Evolutionary conservation across 1,284 basidiomycete genomes (phyloP).

Genomic region (Naganishia albida): DNA sequence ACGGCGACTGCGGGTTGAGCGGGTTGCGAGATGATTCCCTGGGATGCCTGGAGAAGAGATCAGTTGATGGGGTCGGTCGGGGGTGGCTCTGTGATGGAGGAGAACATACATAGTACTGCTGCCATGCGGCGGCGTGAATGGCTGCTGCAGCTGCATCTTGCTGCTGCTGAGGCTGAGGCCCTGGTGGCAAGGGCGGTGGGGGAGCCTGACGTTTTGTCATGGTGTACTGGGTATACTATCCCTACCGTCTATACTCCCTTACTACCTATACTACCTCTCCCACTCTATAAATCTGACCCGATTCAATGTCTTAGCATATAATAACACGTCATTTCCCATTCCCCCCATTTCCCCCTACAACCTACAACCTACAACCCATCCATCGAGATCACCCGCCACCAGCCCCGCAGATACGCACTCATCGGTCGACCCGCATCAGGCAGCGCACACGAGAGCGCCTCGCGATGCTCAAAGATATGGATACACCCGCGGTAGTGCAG

Average conservation of each 20-base stretch:
- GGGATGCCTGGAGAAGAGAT: conserved; percentile 16
- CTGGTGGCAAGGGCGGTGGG: conserved; percentile 30
- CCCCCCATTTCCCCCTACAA: neutral
- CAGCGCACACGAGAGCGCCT: conserved; percentile 29
- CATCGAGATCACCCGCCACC: conserved; percentile 16
- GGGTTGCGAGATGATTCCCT: conserved; percentile 14
- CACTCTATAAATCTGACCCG: no score
- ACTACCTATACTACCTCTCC: neutral
- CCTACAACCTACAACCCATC: conserved; percentile 1
- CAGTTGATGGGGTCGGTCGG: neutral
- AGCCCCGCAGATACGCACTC: conserved; percentile 28
- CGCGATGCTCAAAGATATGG: conserved; percentile 32
- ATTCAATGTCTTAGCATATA: no score
- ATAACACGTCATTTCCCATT: no score
- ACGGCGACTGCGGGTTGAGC: conserved; percentile 26
- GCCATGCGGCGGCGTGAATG: conserved; percentile 28
- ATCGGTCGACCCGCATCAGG: conserved; percentile 27
- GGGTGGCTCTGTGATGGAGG: no score
- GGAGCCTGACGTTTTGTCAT: conserved; percentile 31
- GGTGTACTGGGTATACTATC: no score
- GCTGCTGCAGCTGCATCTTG: no score
- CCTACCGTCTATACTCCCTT: no score
- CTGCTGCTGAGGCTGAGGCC: conserved; percentile 31
- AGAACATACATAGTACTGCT: conserved; percentile 33
- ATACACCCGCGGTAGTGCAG: conserved; percentile 48